Base-by-base conservation (phyloP, 1,139 yeast genomes). In the Yamadazyma aaseri region DNA sequence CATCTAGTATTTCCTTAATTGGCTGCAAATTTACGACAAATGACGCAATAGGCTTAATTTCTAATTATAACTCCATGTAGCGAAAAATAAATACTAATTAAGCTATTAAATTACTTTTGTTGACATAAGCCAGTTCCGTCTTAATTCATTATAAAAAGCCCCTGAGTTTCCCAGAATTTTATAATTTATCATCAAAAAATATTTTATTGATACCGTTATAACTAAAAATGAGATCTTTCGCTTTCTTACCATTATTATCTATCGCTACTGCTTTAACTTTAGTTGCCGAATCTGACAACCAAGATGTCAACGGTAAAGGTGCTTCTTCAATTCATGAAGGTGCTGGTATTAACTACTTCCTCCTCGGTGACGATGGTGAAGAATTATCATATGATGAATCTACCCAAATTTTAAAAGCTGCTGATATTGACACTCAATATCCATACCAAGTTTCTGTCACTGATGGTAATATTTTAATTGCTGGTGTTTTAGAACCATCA, bases 261-360 rank as follows among this genome's bases (percentile, higher is more conserved):
- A 40, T 50, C 33, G 49, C 56, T 32, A 32, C 55, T 23, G 51
- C 62, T 26, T 49, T 56, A 30, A 52, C 55, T 31, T 33, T 44
- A 28, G 35, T 29, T 15, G 38, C 48, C 21, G 45, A 40, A 31
- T 58, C 71, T 10, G 48, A 55, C 27, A 41, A 47, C 34, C 33
- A 30, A 20, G 46, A 42, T 11, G 30, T 53, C 29, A 45, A 47
- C 42, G 64, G 62, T 23, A 38, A 52, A 28, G 67, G 63, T 30
- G 43, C 72, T 33, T 44, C 51, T 31, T 46, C 65, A 20, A 45
- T 44, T 28, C 81, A 74, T 50, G 79, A 72, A 56, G 82, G 82
- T 51, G 82, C 82, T 33, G 83, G 72, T 39, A 53, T 73, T 45
- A 65, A 71, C 59, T 76, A 71, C 53, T 50, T 66, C 35, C 63